Percentiles rank a stretch among this genome's conserved stretches.
Conservation (phyloP, 2,329 filamentous ascomycete species). For the Aspergillus puulaauensis region DNA sequence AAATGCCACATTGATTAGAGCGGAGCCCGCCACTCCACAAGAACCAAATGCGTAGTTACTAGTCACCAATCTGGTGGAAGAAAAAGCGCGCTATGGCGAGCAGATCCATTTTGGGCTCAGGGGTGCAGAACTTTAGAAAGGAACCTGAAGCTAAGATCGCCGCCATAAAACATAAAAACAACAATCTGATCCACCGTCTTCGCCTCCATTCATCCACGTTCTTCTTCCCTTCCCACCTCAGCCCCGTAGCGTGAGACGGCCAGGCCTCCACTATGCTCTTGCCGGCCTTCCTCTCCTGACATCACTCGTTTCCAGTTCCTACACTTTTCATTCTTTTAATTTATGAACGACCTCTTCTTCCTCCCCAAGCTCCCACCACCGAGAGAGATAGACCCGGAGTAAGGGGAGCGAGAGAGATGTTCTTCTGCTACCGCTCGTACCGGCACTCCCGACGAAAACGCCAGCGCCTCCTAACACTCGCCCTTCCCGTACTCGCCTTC, state of each 20-base stretch:
- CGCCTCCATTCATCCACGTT: not conserved
- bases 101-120: not conserved
- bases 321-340: not conserved
- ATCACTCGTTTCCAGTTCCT: not conserved
- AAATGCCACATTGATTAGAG: slow-evolving; percentile 1
- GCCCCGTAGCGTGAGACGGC: not conserved
- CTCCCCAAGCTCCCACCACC: not conserved
- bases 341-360: not conserved
- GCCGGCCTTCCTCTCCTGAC: not conserved
- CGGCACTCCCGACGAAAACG: slow-evolving; percentile 19
- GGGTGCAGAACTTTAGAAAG: not conserved
- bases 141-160: not conserved
- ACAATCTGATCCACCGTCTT: slow-evolving; percentile 1
- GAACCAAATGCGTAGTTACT: too few species aligned
- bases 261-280: not conserved
- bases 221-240: not conserved
- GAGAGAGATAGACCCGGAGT: not conserved
- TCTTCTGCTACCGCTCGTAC: slow-evolving; percentile 17
- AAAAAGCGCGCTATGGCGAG: not conserved
- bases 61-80: too few species aligned
- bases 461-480: slow-evolving; percentile 31
- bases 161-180: not conserved
- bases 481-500: slow-evolving; percentile 31
- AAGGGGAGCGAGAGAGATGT: slow-evolving; percentile 1
- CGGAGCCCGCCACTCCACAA: not conserved